Evolutionary conservation across 441 rosid species (phyloP), one percentile per base, ranked within the genome.

Genomic region (Heliophila coronopifolia): DNA sequence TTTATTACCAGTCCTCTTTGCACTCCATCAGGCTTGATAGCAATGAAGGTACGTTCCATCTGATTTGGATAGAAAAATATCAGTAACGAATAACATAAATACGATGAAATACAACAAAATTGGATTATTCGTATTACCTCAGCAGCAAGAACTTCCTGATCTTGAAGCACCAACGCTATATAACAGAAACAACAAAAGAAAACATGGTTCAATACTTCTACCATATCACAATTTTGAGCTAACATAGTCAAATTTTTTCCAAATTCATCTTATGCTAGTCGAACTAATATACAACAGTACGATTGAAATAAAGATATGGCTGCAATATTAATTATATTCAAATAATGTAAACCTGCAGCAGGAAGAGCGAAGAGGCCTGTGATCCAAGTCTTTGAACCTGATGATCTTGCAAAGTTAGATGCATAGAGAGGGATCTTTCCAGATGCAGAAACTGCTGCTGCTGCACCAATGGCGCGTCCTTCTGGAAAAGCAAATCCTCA

Each of bases 1-100:
- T 2, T 1, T 2, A 6, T 62, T 40, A 91, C 98, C 93, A 86
- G 82, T 24, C 98, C 96, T 74, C 98, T 65, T 58, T 91, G 96
- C 46, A 91, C 93, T 32, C 98, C 98, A 62, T 86, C 96, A 7
- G 96, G 98, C 77, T 91, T 91, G 79, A 91, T 91, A 30, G 98
- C 98, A 18, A 91, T 91, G 78, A 91, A 86, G 47, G 96, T 82
- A 19, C 86, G 91, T 59, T 91, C 98, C 79, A 84, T 41, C 96
- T 91, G 77, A 42, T 56, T 12, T 10, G 11, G 39, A 26, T 44
- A 52, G 27, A 56, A 17, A 36, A 9, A 14, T 11, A n/a, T 36
- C 4, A 38, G 16, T 2, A 2, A 61, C 32, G 22, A 24, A 15
- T 18, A 13, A 43, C 54, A 43, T 19, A 26, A 5, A 3, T 40